Conservation (phyloP, 805 yeast species). For the Wickerhamiella musiphila region DNA sequence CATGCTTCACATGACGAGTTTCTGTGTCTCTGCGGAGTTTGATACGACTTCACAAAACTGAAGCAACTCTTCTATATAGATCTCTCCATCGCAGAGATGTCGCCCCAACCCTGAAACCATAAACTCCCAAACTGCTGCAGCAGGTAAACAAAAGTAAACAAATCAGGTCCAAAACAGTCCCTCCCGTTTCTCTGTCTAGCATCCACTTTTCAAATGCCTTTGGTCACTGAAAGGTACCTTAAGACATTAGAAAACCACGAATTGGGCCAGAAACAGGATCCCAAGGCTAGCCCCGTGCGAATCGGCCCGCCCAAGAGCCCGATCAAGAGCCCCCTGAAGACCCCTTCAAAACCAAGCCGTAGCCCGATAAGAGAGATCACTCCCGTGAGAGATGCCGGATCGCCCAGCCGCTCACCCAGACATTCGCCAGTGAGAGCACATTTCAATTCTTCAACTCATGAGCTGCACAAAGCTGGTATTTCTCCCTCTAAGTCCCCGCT, state of each 20-base stretch:
- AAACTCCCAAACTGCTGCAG: conserved; percentile 3
- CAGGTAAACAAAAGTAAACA: conserved; percentile 5
- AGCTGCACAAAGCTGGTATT: no score
- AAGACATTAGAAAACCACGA: conserved; percentile 14
- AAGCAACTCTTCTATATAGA: no score
- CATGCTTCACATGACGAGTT: no score
- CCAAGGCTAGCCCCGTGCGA: not conserved
- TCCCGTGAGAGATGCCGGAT: conserved; percentile 1
- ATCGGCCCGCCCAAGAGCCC: not conserved
- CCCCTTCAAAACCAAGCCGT: not conserved
- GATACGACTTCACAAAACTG: no score
- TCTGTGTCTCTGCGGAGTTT: no score
- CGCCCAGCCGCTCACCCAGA: conserved; percentile 1
- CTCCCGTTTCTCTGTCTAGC: conserved; percentile 1
- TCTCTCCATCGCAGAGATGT: no score
- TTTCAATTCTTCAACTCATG: no score
- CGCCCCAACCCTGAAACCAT: conserved; percentile 2
- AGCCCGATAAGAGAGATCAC: not conserved
- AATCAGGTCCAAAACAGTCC: conserved; percentile 1
- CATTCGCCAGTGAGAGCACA: not conserved
- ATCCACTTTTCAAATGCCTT: conserved; percentile 3
- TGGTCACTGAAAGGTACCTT: conserved; percentile 7
- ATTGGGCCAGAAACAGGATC: not conserved
- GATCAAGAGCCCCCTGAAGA: not conserved
- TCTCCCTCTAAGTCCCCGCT: no score